Evolutionary conservation across 2,329 filamentous ascomycete species (phyloP), one percentile per base, ranked within the genome.

Genomic region (Penicillium nordicum): DNA sequence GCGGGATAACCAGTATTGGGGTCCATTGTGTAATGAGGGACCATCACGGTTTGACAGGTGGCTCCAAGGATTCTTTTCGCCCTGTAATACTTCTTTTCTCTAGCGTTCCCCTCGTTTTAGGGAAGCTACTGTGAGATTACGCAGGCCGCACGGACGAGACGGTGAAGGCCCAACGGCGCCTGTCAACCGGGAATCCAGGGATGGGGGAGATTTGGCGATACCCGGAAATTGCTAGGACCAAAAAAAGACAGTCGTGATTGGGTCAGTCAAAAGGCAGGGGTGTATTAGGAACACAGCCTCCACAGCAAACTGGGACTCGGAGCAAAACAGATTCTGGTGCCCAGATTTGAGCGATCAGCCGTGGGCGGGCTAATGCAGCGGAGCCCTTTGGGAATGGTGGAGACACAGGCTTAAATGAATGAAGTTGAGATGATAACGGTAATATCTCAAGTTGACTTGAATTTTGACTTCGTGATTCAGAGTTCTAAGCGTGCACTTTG

Each of bases 361-460:
- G 62, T 64, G 60, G 59, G 62, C 65, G 61, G 60, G 62, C 65
- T 65, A 67, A 67, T 67, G 64, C 65, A 67, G 63, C 63, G 63
- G 61, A 62, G 59, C 55, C 58, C 54, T 62, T 66, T 63, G 29
- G 59, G 63, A 51, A 51, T 57, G 54, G 63, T 63, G 62, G 62
- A 53, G 63, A 62, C 61, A 57, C 53, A 36, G 50, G 36, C 57
- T 58, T 49, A 25, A 55, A 56, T 60, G 51, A 51, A 56, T 62
- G 49, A 38, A 42, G 57, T 18, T 42, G 34, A 32, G 16, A 29
- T 23, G 34, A 45, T 41, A 43, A 32, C 37, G 30, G 29, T 21
- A 32, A 32, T 29, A 50, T 21, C n/a, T 50, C 38, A 23, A 30
- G 27, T 48, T 40, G 42, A 46, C 41, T 40, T 51, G 41, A 41